Conservation (phyloP, 176 grass and related monocot genomes). For the Rhipidocladum racemiflorum region DNA sequence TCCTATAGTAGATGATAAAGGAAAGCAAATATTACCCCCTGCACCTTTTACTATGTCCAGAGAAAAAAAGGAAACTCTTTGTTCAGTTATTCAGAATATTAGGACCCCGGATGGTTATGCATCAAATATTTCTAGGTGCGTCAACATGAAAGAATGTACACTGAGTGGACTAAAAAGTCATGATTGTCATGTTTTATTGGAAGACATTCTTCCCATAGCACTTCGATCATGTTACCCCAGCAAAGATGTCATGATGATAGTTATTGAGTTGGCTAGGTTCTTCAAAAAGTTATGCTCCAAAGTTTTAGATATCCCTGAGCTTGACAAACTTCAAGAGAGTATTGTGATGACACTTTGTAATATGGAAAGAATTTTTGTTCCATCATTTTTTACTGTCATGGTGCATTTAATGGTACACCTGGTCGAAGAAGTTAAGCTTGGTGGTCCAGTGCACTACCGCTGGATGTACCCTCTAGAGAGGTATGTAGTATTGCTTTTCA, state of each 20-base stretch:
- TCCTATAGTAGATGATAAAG: not conserved
- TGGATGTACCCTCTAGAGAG: conserved; percentile 50
- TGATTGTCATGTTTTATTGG: conserved; percentile 29
- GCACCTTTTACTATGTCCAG: conserved; percentile 14
- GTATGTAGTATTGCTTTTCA: not conserved
- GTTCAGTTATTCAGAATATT: not conserved
- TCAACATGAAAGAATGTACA: conserved; percentile 19
- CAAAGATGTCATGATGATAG: conserved; percentile 9
- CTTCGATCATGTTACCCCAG: not conserved
- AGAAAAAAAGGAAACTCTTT: not conserved
- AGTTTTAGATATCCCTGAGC: not conserved
- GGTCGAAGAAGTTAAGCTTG: conserved; percentile 25
- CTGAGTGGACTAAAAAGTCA: conserved; percentile 25
- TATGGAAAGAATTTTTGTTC: conserved; percentile 24
- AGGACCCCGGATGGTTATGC: not conserved
- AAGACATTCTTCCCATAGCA: conserved; percentile 26
- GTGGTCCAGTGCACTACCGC: conserved; percentile 9
- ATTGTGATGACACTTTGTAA: conserved; percentile 29
- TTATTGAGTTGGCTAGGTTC: conserved; percentile 9
- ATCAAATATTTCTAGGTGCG: not conserved
- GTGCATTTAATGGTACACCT: conserved; percentile 39
- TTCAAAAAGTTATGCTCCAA: conserved; percentile 32
- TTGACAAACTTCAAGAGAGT: conserved; percentile 3
- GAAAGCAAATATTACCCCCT: not conserved
- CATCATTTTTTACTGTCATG: conserved; percentile 34